Conservation (phyloP, 257 asterid genomes). For the Solanum acaule region DNA sequence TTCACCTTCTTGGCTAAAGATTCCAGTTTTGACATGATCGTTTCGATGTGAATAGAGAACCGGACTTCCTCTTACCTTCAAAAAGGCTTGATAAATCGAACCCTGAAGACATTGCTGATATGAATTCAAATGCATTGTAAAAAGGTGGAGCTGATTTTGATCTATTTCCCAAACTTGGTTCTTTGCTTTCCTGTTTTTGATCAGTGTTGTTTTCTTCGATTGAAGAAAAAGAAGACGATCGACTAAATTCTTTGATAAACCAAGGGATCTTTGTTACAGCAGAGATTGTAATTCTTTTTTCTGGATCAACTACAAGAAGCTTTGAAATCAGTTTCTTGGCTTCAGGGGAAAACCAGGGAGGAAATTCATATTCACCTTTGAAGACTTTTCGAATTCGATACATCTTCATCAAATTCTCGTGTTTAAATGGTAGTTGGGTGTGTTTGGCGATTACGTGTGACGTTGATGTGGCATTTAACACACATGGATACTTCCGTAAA, state of each 20-base stretch:
- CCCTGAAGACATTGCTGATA: slow-evolving; percentile 83
- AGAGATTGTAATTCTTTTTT: slow-evolving; percentile 37
- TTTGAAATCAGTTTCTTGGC: slow-evolving; percentile 43
- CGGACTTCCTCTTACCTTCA: slow-evolving; percentile 33
- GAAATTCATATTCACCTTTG: slow-evolving; percentile 56
- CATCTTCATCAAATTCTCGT: slow-evolving; percentile 65
- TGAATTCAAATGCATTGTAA: slow-evolving; percentile 67
- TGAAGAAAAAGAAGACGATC: slow-evolving; percentile 27
- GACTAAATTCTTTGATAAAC: slow-evolving; percentile 39
- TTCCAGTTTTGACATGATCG: slow-evolving; percentile 44
- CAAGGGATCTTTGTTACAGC: slow-evolving; percentile 53
- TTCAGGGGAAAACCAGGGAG: slow-evolving; percentile 63
- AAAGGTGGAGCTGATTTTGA: slow-evolving; percentile 55
- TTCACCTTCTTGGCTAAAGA: slow-evolving; percentile 48
- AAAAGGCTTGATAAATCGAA: slow-evolving; percentile 59
- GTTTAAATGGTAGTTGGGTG: slow-evolving; percentile 40
- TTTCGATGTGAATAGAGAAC: slow-evolving; percentile 56
- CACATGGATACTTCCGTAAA: too few relatives aligned
- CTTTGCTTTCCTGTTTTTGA: slow-evolving; percentile 5
- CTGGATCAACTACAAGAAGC: slow-evolving; percentile 58
- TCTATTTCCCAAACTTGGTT: slow-evolving; percentile 1
- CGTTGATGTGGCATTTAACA: too few relatives aligned
- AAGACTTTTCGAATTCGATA: slow-evolving; percentile 39
- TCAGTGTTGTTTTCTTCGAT: slow-evolving; percentile 10
- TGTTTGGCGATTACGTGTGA: too few relatives aligned